phyloP scores from a whole-genome alignment of 2,329 filamentous ascomycete genomes.

The Sclerotinia borealis region DNA sequence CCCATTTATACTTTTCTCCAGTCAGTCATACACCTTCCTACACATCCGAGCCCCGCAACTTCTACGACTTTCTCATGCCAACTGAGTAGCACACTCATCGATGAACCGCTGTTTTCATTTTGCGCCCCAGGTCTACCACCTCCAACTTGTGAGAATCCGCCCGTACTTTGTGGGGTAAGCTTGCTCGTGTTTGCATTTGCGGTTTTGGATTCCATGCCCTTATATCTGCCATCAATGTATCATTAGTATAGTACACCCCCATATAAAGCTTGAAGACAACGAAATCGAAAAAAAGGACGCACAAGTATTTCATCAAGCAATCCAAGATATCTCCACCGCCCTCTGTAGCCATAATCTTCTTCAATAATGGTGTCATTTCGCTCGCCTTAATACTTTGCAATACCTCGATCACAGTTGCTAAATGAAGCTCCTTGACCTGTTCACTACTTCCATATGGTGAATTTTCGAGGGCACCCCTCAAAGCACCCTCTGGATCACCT shows the following conservation, averaged over 20 bases:
- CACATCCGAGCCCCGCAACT: constrained; percentile 82
- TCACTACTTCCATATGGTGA: constrained; percentile 66
- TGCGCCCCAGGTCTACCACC: constrained; percentile 44
- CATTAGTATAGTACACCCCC: not conserved
- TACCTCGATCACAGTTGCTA: constrained; percentile 85
- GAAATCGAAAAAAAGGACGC: constrained; percentile 36
- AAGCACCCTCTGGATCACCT: constrained; percentile 79
- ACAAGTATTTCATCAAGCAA: constrained; percentile 97
- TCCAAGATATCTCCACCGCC: constrained; percentile 83
- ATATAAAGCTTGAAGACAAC: not conserved
- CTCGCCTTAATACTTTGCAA: constrained; percentile 93
- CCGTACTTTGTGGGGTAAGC: constrained; percentile 71
- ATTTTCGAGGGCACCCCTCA: constrained; percentile 77
- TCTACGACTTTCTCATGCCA: constrained; percentile 99
- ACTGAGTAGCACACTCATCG: constrained; percentile 93
- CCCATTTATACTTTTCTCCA: constrained; percentile 73
- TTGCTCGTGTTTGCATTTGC: constrained; percentile 33
- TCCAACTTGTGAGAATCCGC: constrained; percentile 71
- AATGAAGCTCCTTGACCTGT: constrained; percentile 68
- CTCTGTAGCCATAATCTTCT: constrained; percentile 69
- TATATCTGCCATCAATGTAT: constrained; percentile 55
- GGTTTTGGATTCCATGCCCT: constrained; percentile 64
- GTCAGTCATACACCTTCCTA: constrained; percentile 94
- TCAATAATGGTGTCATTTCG: constrained; percentile 87
- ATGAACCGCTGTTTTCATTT: constrained; percentile 68